Evolutionary conservation across 371 early-diverging fungal species (phyloP), one percentile per base, ranked within the genome.

Genomic region (Rhizopus stolonifer): DNA sequence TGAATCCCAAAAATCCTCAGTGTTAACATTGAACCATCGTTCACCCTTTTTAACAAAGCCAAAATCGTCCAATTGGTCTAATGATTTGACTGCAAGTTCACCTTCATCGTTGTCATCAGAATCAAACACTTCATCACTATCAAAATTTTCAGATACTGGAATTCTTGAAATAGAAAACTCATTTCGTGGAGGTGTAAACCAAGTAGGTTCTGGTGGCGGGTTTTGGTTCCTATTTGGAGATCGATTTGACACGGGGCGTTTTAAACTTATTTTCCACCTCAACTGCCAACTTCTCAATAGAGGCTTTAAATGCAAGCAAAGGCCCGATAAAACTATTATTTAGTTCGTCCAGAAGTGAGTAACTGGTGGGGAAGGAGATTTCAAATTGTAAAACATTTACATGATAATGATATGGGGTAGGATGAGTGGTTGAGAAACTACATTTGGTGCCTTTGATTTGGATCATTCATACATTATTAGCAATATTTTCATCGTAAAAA

Each of bases 381-480:
- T 54, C 54, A 18, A 55, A 49, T 22, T 55, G 49, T 4, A 32
- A 33, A 24, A 55, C 24, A 49, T 42, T 40, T 0, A 55, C 56
- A 55, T 32, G 33, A 23, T 49, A 55, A 24, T 34, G 42, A 8
- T 56, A 48, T 14, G 23, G 22, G 14, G 48, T 48, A 40, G 47
- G 46, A n/a, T 54, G 42, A 23, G 40, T 40, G 39, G 47, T 47
- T 1, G 48, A 47, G 11, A 55, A 55, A 10, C 32, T 40, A 15
- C 55, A 55, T 40, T 46, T 46, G 31, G 42, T 21, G 21, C 48
- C 55, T 40, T 46, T 40, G 46, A 54, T 24, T 38, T 54, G 54
- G 14, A 54, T 24, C 46, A 38, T 54, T 46, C 46, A 54, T 25
- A 54, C 50, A 50, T 50, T 25, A 15, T 19, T 18, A 17, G 39